Base-by-base conservation (phyloP, 192 early-diverging fungal species). In the Gamsiella multidivaricata region DNA sequence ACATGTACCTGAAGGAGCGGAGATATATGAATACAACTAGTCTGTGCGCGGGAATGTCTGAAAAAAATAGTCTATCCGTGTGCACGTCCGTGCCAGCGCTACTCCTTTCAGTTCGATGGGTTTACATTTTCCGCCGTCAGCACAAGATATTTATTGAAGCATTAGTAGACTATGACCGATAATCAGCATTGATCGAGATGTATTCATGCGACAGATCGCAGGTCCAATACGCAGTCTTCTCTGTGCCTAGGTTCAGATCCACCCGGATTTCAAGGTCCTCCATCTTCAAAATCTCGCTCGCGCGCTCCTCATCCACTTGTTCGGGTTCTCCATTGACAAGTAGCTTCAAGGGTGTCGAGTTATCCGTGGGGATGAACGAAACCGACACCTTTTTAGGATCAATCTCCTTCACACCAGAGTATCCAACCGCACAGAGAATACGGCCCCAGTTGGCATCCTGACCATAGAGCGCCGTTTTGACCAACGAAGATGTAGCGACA, bases 401-500 rank as follows among this genome's bases (percentile, higher is more conserved):
- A 34, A 97, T 82, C 9, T 80, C 79, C 11, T 89, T 81, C 10
- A 95, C 89, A 4, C 88, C 89, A 28, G 89, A 82, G 80, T 97
- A 97, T 8, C 95, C 95, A 15, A 96, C 92, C 0, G 95, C 95
- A 60, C 95, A 97, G 29, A 96, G 82, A 51, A 97, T 93, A 37
- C 97, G 90, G 23, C 97, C 97, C 97, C 97, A 98, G 81, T 98
- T 98, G 45, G 97, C 97, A 82, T 98, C 97, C 79, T 95, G 90
- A 2, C 97, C 97, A 69, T 92, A 98, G 34, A 98, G 83, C 18
- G 97, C 97, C 0, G 97, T 97, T 81, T 98, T 98, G 47, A 98
- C 95, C 33, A 98, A 80, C 42, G 94, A 91, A 10, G 96, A 97
- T 2, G 93, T 97, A 1, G 95, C 92, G 42, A 98, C 94, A 0